Percentiles rank a stretch among this genome's conserved stretches.
phyloP scores from a whole-genome alignment of 352 stramenopile genomes.

The Globisporangium emineosum region DNA sequence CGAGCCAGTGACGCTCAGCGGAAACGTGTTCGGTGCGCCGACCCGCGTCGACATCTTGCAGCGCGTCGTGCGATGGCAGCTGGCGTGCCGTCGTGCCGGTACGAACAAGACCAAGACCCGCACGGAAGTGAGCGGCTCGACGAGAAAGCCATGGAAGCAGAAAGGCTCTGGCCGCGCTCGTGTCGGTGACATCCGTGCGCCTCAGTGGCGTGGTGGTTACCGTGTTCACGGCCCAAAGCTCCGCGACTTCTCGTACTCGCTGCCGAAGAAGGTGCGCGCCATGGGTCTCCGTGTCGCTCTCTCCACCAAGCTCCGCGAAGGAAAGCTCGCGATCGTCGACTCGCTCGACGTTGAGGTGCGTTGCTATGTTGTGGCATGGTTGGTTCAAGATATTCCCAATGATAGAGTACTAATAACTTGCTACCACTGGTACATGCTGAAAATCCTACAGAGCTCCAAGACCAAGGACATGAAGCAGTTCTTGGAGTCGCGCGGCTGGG shows the following conservation, averaged over 20 bases:
- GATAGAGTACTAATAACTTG: slow-evolving; percentile 1
- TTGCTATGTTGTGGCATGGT: not conserved
- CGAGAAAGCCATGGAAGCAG: slow-evolving; percentile 86
- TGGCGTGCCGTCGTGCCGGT: slow-evolving; percentile 76
- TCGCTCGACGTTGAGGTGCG: slow-evolving; percentile 71
- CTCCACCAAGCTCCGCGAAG: slow-evolving; percentile 85
- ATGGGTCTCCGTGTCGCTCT: slow-evolving; percentile 84
- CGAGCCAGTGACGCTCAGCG: slow-evolving; percentile 55
- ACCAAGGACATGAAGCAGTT: slow-evolving; percentile 87
- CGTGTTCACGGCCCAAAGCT: slow-evolving; percentile 79
- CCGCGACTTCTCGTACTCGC: slow-evolving; percentile 84
- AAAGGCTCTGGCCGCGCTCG: slow-evolving; percentile 83
- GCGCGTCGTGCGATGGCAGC: slow-evolving; percentile 86
- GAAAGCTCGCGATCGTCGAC: slow-evolving; percentile 81
- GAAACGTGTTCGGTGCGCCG: slow-evolving; percentile 72
- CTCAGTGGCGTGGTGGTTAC: slow-evolving; percentile 86
- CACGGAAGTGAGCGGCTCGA: slow-evolving; percentile 84
- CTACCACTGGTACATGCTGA: not conserved
- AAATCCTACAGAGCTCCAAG: slow-evolving; percentile 58
- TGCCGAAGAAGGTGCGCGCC: slow-evolving; percentile 87
- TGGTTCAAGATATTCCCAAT: not conserved
- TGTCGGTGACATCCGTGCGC: slow-evolving; percentile 85
- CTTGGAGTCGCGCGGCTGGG: slow-evolving; percentile 71
- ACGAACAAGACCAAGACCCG: slow-evolving; percentile 90
- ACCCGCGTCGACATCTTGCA: slow-evolving; percentile 85